Conservation (phyloP, 352 stramenopile species). For the Thraustotheca clavata region DNA sequence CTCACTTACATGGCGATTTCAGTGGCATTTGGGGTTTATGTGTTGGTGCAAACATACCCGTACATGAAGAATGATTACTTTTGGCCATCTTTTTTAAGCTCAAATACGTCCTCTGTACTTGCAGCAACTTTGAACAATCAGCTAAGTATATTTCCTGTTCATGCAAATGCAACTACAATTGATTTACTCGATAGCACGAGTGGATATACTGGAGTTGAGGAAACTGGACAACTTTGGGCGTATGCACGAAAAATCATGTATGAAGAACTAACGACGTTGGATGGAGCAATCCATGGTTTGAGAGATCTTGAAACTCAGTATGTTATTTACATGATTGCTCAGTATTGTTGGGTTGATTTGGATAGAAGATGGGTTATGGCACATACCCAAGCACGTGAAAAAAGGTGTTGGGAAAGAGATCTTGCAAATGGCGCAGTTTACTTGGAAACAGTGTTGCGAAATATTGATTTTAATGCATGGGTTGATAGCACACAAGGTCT, state of each 20-base stretch:
- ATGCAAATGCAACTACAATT: neutral
- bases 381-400: neutral
- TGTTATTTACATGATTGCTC: neutral
- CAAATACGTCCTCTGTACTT: neutral
- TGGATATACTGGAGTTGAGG: neutral
- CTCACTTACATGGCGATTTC: neutral
- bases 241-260: slow-evolving; percentile 8
- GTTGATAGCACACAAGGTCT: neutral
- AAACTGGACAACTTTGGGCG: neutral
- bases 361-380: neutral
- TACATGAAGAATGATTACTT: slow-evolving; percentile 5
- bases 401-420: neutral
- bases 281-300: neutral
- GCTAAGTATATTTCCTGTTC: neutral
- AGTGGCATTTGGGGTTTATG: neutral
- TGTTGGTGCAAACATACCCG: neutral
- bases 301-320: neutral
- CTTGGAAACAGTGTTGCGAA: neutral
- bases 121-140: neutral
- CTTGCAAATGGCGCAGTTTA: slow-evolving; percentile 4
- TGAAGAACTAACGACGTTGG: neutral
- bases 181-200: neutral
- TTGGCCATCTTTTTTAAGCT: neutral
- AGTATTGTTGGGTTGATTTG: slow-evolving; percentile 18
- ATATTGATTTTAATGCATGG: neutral